Conservation (phyloP, 495 filamentous ascomycete genomes). For the Hyphodiscus hymeniophilus region DNA sequence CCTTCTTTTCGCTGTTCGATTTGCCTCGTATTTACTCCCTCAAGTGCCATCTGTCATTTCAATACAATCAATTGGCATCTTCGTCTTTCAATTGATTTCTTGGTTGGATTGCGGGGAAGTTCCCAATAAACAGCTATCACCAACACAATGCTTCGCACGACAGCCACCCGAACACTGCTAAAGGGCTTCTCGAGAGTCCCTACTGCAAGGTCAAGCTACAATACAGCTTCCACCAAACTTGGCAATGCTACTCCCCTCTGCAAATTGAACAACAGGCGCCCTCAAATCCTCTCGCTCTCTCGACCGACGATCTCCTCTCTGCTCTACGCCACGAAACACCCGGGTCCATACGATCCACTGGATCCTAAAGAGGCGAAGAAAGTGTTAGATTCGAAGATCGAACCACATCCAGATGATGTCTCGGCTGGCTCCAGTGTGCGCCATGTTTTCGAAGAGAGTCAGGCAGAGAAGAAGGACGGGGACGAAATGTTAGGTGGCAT, state of each 20-base stretch:
- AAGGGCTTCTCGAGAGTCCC: slow-evolving; percentile 22
- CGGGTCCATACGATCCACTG: slow-evolving; percentile 28
- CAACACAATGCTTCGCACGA: slow-evolving; percentile 30
- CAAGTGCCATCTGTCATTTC: no score
- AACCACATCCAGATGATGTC: slow-evolving; percentile 49
- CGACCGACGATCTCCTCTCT: slow-evolving; percentile 18
- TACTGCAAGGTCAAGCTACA: slow-evolving; percentile 16
- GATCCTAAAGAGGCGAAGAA: slow-evolving; percentile 46
- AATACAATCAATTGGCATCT: background rate
- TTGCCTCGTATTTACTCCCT: no score
- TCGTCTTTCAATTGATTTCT: background rate
- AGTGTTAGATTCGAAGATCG: slow-evolving; percentile 39
- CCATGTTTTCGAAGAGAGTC: slow-evolving; percentile 38
- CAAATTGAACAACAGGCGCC: slow-evolving; percentile 17
- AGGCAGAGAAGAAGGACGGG: slow-evolving; percentile 11
- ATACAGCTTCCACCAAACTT: slow-evolving; percentile 17
- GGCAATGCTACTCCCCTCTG: slow-evolving; percentile 3
- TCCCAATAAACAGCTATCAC: slow-evolving; percentile 10
- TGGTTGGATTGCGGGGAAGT: slow-evolving; percentile 19
- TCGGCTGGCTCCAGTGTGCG: slow-evolving; percentile 47
- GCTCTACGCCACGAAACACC: slow-evolving; percentile 22
- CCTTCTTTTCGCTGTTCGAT: no score
- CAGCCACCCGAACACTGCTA: slow-evolving; percentile 25
- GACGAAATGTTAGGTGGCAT: slow-evolving; percentile 60
- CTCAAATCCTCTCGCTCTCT: slow-evolving; percentile 1